Conservation (phyloP, 75 land plant species). For the Larix kaempferi region DNA sequence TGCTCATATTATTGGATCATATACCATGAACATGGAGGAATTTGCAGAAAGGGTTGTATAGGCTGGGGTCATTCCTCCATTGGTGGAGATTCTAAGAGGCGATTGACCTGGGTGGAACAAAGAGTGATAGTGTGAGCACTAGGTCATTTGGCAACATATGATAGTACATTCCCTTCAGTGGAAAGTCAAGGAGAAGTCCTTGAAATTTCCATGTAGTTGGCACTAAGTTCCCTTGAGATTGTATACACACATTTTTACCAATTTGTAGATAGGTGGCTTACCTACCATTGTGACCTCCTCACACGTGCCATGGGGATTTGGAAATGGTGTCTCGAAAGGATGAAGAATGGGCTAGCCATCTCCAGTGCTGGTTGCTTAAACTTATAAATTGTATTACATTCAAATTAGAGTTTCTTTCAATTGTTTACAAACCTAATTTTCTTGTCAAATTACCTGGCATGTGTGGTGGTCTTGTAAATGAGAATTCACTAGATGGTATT, state of each 20-base stretch:
- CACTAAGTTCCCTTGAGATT: conserved; percentile 73
- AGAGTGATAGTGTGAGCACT: conserved; percentile 87
- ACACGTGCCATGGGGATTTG: conserved; percentile 84
- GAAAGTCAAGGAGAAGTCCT: too few relatives aligned
- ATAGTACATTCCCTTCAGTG: conserved; percentile 72
- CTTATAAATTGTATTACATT: conserved; percentile 87
- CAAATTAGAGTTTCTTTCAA: conserved; percentile 64
- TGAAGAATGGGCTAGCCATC: conserved; percentile 98
- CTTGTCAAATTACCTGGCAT: conserved; percentile 73
- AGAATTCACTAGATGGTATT: conserved; percentile 90
- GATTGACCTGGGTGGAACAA: conserved; percentile 96
- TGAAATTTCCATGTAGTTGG: conserved; percentile 81
- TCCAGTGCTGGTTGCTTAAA: conserved; percentile 89
- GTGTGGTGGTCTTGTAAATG: conserved; percentile 99
- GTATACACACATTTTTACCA: conserved; percentile 94
- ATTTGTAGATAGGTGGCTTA: conserved; percentile 68
- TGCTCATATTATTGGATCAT: conserved; percentile 95
- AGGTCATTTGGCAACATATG: conserved; percentile 90
- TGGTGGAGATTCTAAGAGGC: conserved; percentile 91
- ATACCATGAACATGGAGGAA: conserved; percentile 96
- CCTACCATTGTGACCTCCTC: conserved; percentile 91
- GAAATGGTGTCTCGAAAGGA: conserved; percentile 95
- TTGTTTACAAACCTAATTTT: conserved; percentile 79
- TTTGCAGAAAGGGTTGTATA: conserved; percentile 88
- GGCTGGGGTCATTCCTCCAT: conserved; percentile 84